These are phyloP conservation scores for Teratosphaeria viscida DNA, from an alignment of 2,329 filamentous ascomycete genomes.

Conservation along the genomic window DNA sequence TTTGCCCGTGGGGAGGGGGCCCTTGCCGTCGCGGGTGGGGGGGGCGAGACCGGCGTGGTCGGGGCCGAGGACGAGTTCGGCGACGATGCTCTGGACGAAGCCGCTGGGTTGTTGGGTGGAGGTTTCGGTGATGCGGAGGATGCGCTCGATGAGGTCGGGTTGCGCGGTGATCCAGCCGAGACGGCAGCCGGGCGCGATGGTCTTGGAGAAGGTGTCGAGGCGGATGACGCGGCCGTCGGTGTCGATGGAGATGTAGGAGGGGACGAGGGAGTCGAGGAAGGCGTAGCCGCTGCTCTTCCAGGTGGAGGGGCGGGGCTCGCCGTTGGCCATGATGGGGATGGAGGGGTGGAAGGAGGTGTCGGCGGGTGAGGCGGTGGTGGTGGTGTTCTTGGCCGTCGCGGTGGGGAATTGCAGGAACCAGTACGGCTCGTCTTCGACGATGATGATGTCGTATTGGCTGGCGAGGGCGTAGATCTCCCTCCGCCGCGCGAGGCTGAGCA, in stretches of 20 bases:
- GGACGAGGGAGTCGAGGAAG: slow-evolving; percentile 74
- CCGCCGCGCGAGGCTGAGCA: slow-evolving; percentile 61
- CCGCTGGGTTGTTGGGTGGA: slow-evolving; percentile 77
- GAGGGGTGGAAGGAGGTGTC: slow-evolving; percentile 22
- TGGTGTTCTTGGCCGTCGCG: slow-evolving; percentile 36
- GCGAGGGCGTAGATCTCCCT: slow-evolving; percentile 72
- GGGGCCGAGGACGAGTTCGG: slow-evolving; percentile 64
- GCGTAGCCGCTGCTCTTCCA: slow-evolving; percentile 54
- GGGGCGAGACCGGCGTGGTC: slow-evolving; percentile 41
- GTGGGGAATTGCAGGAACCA: slow-evolving; percentile 89
- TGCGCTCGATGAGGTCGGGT: slow-evolving; percentile 63
- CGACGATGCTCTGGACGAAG: slow-evolving; percentile 76
- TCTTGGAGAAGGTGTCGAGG: slow-evolving; percentile 90
- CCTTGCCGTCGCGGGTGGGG: slow-evolving; percentile 22
- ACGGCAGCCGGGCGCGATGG: slow-evolving; percentile 77
- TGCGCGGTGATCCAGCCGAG: slow-evolving; percentile 86
- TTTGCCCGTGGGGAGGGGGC: slow-evolving; percentile 41
- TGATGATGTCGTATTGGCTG: slow-evolving; percentile 76
- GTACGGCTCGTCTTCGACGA: slow-evolving; percentile 90
- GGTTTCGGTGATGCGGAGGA: slow-evolving; percentile 63
- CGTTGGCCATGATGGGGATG: slow-evolving; percentile 29
- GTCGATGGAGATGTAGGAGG: slow-evolving; percentile 73
- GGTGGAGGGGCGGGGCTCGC: slow-evolving; percentile 38
- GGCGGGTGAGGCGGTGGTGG: slow-evolving; percentile 15
- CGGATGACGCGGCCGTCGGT: slow-evolving; percentile 78